Evolutionary conservation across 441 rosid genomes (phyloP).

Genomic region (Gossypium laxum): DNA sequence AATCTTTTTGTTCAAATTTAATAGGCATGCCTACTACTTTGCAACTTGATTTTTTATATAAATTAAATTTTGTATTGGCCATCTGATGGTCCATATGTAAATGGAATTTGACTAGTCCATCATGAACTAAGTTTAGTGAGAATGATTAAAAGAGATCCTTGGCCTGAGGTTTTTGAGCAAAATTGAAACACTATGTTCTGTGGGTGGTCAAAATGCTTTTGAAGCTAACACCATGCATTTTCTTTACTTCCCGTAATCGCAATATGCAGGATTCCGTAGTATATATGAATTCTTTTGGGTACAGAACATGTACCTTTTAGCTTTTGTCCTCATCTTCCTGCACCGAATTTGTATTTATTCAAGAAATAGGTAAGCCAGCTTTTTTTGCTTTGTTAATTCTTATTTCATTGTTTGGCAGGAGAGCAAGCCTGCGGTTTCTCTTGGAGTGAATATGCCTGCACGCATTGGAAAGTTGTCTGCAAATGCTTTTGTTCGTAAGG

Average conservation of each 20-base stretch:
- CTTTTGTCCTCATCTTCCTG: slow-evolving; percentile 5
- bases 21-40: too few species aligned
- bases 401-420: slow-evolving; percentile 24
- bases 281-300: neutral
- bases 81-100: neutral
- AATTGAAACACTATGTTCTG: neutral
- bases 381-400: neutral
- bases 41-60: neutral
- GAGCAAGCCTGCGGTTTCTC: slow-evolving; percentile 30
- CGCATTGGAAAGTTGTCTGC: slow-evolving; percentile 43
- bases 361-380: neutral
- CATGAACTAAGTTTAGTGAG: neutral
- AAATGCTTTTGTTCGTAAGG: slow-evolving; percentile 61
- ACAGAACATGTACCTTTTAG: neutral
- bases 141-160: neutral
- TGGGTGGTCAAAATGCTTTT: neutral
- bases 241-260: neutral
- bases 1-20: neutral
- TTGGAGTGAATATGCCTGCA: slow-evolving; percentile 29
- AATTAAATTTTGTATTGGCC: neutral
- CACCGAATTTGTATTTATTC: neutral
- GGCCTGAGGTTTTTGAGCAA: neutral
- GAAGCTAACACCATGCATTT: neutral
- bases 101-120: neutral
- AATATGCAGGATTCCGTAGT: neutral